A percentile compares a stretch with the other conserved stretches of the same genome.
These are phyloP conservation scores for Microbotryum violaceum DNA, from an alignment of 1,284 basidiomycete genomes.

Conservation along the genomic window DNA sequence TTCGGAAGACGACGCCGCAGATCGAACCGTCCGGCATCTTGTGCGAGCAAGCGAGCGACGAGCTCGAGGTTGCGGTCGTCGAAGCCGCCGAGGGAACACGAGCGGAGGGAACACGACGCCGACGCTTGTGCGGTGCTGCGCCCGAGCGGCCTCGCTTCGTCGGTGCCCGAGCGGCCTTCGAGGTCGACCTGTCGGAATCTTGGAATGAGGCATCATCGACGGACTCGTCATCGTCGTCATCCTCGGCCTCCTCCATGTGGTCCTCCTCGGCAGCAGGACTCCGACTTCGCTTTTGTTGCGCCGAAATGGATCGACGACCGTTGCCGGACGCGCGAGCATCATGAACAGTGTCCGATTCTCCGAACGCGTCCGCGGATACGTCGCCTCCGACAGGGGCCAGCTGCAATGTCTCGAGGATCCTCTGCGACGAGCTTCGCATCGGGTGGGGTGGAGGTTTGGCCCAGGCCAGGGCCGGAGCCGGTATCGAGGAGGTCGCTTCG, in stretches of 20 bases:
- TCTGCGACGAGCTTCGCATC: not conserved
- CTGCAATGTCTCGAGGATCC: not conserved
- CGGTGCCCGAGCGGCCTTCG: not conserved
- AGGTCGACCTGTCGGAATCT: slow-evolving; percentile 5
- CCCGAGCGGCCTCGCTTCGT: not conserved
- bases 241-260: slow-evolving; percentile 2
- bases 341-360: not conserved
- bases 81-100: not conserved
- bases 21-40: slow-evolving; percentile 7
- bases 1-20: slow-evolving; percentile 27
- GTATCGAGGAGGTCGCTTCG: no score
- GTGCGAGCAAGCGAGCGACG: slow-evolving; percentile 22
- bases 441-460: not conserved
- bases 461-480: slow-evolving; percentile 6
- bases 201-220: slow-evolving; percentile 16
- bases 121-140: slow-evolving; percentile 5
- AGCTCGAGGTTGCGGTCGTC: not conserved
- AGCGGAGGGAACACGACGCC: not conserved
- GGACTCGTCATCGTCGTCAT: not conserved
- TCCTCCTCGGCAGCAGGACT: slow-evolving; percentile 10
- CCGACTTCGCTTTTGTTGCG: slow-evolving; percentile 10
- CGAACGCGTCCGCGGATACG: not conserved
- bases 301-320: not conserved
- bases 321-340: not conserved
- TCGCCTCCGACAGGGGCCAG: not conserved